phyloP scores from a whole-genome alignment of 1,139 yeast species.

The Ogataea hybrid region DNA sequence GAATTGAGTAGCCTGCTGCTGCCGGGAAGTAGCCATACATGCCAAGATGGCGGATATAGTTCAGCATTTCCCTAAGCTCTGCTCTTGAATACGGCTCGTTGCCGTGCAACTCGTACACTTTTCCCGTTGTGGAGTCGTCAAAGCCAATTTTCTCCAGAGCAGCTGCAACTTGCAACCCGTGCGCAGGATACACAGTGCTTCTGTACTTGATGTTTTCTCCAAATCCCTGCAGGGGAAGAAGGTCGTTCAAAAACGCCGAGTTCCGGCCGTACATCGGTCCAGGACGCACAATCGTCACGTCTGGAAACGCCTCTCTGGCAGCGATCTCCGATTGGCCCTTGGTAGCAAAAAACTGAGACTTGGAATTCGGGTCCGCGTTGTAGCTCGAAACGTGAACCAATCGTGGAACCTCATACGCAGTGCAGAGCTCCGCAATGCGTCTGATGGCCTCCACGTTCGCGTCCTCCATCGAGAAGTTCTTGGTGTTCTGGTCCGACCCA shows the following conservation, averaged over 20 bases:
- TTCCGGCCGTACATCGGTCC: constrained; percentile 79
- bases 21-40: constrained; percentile 52
- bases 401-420: constrained; percentile 73
- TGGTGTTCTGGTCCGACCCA: constrained; percentile 77
- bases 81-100: constrained; percentile 60
- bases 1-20: constrained; percentile 52
- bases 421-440: constrained; percentile 73
- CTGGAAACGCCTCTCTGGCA: constrained; percentile 67
- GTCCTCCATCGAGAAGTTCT: constrained; percentile 80
- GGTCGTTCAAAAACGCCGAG: constrained; percentile 66
- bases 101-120: constrained; percentile 76
- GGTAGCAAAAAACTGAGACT: constrained; percentile 72
- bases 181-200: constrained; percentile 68
- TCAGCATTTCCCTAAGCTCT: constrained; percentile 69
- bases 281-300: constrained; percentile 83
- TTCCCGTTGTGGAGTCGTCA: constrained; percentile 78
- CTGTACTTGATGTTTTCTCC: constrained; percentile 58
- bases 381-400: constrained; percentile 77
- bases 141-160: constrained; percentile 78
- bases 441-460: constrained; percentile 77
- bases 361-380: constrained; percentile 69
- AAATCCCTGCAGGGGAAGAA: constrained; percentile 44
- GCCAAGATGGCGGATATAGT: constrained; percentile 40
- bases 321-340: constrained; percentile 78
- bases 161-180: constrained; percentile 73